These are phyloP conservation scores for Sugiyamaella pinicola DNA, from an alignment of 1,139 yeast species.

Conservation along the genomic window DNA sequence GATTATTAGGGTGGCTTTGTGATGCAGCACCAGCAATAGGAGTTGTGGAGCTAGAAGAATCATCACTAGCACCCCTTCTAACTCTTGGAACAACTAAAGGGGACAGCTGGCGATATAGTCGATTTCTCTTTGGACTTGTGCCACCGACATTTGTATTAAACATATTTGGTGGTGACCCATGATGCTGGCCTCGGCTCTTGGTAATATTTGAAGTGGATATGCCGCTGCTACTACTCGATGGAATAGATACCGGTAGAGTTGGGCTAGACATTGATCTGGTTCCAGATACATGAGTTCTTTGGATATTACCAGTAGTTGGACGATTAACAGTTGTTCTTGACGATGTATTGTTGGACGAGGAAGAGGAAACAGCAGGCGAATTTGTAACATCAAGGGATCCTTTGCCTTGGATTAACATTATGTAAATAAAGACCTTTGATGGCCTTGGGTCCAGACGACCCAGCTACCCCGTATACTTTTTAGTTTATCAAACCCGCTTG, in stretches of 20 bases:
- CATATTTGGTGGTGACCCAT: slow-evolving; percentile 12
- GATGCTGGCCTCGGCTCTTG: background rate
- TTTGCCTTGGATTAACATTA: slow-evolving; percentile 11
- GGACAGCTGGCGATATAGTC: slow-evolving; percentile 5
- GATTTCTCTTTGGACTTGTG: slow-evolving; percentile 9
- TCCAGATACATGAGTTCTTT: slow-evolving; percentile 5
- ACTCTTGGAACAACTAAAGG: slow-evolving; percentile 12
- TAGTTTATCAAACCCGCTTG: too few species aligned
- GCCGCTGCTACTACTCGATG: slow-evolving; percentile 2
- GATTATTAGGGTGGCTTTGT: background rate
- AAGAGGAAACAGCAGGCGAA: background rate
- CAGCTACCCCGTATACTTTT: too few species aligned
- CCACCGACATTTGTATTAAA: background rate
- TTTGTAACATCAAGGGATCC: background rate
- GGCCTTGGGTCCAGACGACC: too few species aligned
- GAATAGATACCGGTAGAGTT: slow-evolving; percentile 12
- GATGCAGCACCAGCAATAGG: background rate
- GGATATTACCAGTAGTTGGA: background rate
- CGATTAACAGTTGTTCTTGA: background rate
- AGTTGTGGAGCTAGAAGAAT: background rate
- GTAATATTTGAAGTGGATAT: background rate
- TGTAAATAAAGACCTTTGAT: too few species aligned
- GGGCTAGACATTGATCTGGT: slow-evolving; percentile 7
- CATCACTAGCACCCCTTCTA: background rate
- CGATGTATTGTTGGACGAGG: too few species aligned